Evolutionary conservation across 768 basidiomycete species (phyloP).

Genomic region (Hygrocybe coccinea): DNA sequence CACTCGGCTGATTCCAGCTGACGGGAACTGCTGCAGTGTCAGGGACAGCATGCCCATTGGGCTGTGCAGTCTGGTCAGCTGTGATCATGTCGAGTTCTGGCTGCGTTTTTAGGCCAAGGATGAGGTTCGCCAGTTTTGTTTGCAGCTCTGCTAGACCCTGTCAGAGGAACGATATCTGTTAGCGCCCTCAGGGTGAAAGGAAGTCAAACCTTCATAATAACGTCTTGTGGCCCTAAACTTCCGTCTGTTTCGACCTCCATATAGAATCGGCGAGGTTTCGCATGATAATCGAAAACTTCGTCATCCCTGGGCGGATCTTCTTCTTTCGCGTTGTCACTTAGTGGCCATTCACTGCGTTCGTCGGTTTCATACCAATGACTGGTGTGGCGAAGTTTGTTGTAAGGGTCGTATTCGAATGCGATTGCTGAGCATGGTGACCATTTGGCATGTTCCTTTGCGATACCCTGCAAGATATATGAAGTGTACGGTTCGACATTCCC

Average conservation of each 20-base stretch:
- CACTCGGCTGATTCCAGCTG: slow-evolving; percentile 13
- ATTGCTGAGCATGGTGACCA: slow-evolving; percentile 97
- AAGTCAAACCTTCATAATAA: slow-evolving; percentile 66
- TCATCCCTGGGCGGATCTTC: slow-evolving; percentile 79
- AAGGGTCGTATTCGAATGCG: slow-evolving; percentile 94
- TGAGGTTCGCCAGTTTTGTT: slow-evolving; percentile 73
- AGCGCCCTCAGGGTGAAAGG: too few relatives aligned
- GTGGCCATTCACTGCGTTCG: slow-evolving; percentile 82
- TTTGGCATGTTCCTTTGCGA: slow-evolving; percentile 98
- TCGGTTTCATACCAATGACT: slow-evolving; percentile 91
- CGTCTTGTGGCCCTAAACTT: slow-evolving; percentile 81
- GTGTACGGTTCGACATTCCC: neutral
- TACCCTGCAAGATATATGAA: slow-evolving; percentile 55
- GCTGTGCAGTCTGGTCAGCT: slow-evolving; percentile 28
- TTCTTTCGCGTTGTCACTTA: slow-evolving; percentile 79
- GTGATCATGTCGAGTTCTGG: slow-evolving; percentile 53
- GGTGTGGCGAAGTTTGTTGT: slow-evolving; percentile 96
- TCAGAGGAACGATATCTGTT: neutral
- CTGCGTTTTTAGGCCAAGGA: slow-evolving; percentile 65
- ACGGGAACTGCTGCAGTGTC: slow-evolving; percentile 3
- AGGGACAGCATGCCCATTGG: slow-evolving; percentile 26
- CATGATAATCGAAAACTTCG: slow-evolving; percentile 81
- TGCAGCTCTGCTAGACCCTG: slow-evolving; percentile 77
- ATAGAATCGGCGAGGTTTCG: slow-evolving; percentile 87
- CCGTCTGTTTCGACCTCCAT: slow-evolving; percentile 94